A percentile compares a stretch with the other conserved stretches of the same genome.
Evolutionary conservation across 257 asterid genomes (phyloP).

Genomic region (Fraxinus pennsylvanica): DNA sequence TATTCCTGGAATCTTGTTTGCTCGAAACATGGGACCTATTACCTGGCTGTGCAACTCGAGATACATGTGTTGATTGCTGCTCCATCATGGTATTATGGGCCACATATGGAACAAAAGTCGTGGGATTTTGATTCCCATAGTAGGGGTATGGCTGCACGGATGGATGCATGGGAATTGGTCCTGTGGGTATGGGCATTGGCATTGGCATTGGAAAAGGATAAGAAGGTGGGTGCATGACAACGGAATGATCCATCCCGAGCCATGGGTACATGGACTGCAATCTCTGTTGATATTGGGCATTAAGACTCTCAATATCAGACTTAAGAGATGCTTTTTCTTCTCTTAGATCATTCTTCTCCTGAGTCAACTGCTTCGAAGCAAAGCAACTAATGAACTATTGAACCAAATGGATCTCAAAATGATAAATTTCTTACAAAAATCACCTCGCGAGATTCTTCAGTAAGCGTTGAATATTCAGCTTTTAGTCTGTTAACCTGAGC

Average conservation of each 20-base stretch:
- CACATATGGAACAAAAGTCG: constrained; percentile 77
- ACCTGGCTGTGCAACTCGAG: constrained; percentile 63
- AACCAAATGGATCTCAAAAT: constrained; percentile 16
- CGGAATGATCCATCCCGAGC: constrained; percentile 87
- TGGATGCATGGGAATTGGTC: constrained; percentile 48
- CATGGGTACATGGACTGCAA: constrained; percentile 84
- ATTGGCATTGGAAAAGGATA: constrained; percentile 56
- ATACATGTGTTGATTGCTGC: constrained; percentile 60
- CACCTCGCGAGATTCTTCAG: constrained; percentile 97
- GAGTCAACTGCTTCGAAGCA: constrained; percentile 40
- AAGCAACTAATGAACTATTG: constrained; percentile 25
- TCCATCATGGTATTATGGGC: constrained; percentile 67
- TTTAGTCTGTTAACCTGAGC: constrained; percentile 77
- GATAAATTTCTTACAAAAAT: background rate
- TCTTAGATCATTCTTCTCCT: constrained; percentile 77
- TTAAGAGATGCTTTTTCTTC: constrained; percentile 64
- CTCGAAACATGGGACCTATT: constrained; percentile 54
- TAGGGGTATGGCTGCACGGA: constrained; percentile 7
- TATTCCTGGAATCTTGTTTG: constrained; percentile 64
- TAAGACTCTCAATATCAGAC: constrained; percentile 71
- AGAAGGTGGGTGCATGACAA: constrained; percentile 93
- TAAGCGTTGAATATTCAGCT: constrained; percentile 72
- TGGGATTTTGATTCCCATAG: constrained; percentile 73
- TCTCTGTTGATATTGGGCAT: constrained; percentile 74
- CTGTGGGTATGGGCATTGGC: constrained; percentile 64